These are phyloP conservation scores for Tuber aestivum DNA, from an alignment of 495 filamentous ascomycete genomes.

Conservation along the genomic window DNA sequence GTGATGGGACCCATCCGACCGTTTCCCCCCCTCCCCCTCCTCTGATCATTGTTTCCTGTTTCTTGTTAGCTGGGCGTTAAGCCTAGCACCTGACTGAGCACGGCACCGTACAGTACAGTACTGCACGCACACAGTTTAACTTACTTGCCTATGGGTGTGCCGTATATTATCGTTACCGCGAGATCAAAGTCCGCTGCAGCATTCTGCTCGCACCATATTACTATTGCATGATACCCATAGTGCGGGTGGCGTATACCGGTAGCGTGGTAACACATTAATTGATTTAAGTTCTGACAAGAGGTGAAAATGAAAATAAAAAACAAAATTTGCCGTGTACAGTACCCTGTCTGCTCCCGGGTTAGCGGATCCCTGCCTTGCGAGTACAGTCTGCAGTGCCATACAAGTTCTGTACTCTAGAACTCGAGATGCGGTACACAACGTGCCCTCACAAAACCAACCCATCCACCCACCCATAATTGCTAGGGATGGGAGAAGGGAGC, in stretches of 20 bases:
- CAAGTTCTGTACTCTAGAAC: too few species aligned
- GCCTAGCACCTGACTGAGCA: not conserved
- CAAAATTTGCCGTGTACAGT: not conserved
- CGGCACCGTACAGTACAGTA: too few species aligned
- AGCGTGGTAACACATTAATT: not conserved
- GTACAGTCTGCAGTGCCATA: not conserved
- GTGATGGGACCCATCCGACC: not conserved
- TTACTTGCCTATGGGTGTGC: too few species aligned
- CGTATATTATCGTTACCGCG: constrained; percentile 19
- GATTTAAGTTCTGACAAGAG: not conserved
- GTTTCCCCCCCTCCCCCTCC: not conserved
- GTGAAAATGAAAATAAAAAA: not conserved
- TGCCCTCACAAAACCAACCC: not conserved
- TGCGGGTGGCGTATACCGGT: too few species aligned
- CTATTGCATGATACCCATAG: not conserved
- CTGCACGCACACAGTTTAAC: too few species aligned
- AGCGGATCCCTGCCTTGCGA: not conserved
- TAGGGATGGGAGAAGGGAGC: too few species aligned
- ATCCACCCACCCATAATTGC: not conserved
- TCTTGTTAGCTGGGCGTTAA: not conserved
- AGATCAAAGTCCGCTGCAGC: not conserved
- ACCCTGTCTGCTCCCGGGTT: not conserved
- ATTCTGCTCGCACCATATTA: not conserved
- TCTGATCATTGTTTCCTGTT: not conserved
- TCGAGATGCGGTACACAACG: not conserved